Conservation (phyloP, 257 asterid species). For the Fraxinus cuspidata region DNA sequence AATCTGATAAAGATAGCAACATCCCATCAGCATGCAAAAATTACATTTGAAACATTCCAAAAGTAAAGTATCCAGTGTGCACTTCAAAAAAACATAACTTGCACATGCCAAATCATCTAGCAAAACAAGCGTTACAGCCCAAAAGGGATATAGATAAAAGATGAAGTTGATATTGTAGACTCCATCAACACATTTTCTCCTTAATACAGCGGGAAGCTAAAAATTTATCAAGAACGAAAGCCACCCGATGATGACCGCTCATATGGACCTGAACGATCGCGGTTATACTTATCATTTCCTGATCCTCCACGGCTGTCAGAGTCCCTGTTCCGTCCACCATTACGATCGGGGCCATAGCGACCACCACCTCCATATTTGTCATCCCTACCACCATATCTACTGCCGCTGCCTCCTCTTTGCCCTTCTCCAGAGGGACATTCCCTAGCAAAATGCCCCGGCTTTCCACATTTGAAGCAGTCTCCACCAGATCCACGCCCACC, state of each 20-base stretch:
- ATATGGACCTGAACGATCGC: constrained; percentile 93
- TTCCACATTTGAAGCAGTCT: constrained; percentile 90
- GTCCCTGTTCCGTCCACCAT: constrained; percentile 70
- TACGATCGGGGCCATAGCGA: constrained; percentile 83
- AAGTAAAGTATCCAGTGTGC: constrained; percentile 17
- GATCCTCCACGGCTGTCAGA: constrained; percentile 70
- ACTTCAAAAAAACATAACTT: constrained; percentile 26
- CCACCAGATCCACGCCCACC: constrained; percentile 88
- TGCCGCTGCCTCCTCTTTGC: constrained; percentile 40
- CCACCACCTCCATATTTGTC: constrained; percentile 58
- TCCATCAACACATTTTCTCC: background rate
- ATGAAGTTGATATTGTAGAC: constrained; percentile 18
- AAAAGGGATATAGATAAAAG: constrained; percentile 20
- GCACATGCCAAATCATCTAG: constrained; percentile 25
- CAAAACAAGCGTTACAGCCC: constrained; percentile 19
- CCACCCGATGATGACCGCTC: constrained; percentile 68
- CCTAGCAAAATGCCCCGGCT: constrained; percentile 95
- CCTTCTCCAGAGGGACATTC: constrained; percentile 88
- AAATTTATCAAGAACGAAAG: constrained; percentile 41
- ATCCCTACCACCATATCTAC: constrained; percentile 67
- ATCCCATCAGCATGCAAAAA: too few species aligned
- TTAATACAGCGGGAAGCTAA: constrained; percentile 9
- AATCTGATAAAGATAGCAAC: constrained; percentile 20
- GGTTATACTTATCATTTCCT: constrained; percentile 63
- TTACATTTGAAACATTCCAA: constrained; percentile 20